Evolutionary conservation across 148 eudicot genomes (phyloP), one percentile per base, ranked within the genome.

Genomic region (Salicornia ramosissima): DNA sequence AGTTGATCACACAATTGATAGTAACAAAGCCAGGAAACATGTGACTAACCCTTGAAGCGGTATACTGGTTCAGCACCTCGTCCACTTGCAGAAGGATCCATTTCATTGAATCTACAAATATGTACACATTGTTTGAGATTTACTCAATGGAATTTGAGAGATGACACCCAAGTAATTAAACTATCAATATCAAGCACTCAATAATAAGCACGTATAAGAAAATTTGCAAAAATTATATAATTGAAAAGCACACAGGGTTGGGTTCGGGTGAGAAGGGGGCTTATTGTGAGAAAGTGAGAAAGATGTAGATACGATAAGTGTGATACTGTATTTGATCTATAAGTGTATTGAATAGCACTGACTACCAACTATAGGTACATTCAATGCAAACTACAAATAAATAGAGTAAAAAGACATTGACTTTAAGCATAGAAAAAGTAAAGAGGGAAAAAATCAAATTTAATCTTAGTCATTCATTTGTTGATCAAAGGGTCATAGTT

Each of bases 81-180:
- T 63, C 96, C 97, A 71, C 91, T 89, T 46, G 84, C 60, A 18
- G 87, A 81, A 65, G 95, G 83, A 81, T 90, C 96, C 96, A 90
- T 83, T 53, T 79, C 70, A 71, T 83, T 72, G 75, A 85, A 93
- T 87, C 98, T 93, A 70, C 29, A 61, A 56, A 33, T 54, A 62
- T 49, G 30, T 5, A 60, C 31, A 68, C 24, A 56, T 12, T 1
- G 3, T 24, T 47, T 19, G 51, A 46, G n/a, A 76, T 58, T 51
- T 61, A 61, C 73, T 21, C 11, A 69, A 18, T 36, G 36, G 29
- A 31, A 28, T 1, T 40, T 22, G 9, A 45, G 15, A 75, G 25
- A 52, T 61, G 21, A 67, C 36, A 52, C 22, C 18, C 18, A 15
- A 50, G 60, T 21, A 14, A 45, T 6, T 31, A 65, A 47, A 26